Evolutionary conservation across 2,329 filamentous ascomycete species (phyloP).

Genomic region (Stylonectria norvegica): DNA sequence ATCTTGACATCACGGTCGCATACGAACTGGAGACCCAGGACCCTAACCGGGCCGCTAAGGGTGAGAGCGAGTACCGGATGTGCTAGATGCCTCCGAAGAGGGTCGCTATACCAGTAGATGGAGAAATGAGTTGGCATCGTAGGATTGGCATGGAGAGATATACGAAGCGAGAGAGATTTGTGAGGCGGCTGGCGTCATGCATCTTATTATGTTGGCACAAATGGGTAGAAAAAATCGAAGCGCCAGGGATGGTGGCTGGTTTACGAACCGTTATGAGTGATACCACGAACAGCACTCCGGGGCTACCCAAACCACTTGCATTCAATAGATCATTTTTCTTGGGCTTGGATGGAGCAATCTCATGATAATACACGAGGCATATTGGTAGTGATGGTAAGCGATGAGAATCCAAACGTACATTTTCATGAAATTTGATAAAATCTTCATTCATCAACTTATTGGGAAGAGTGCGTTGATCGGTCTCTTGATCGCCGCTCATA

Average conservation of each 20-base stretch:
- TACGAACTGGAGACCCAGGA: slow-evolving; percentile 81
- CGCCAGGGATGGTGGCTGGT: slow-evolving; percentile 22
- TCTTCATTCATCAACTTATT: slow-evolving; percentile 13
- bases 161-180: slow-evolving; percentile 13
- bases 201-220: neutral
- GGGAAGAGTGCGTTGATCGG: slow-evolving; percentile 7
- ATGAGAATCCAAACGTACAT: no score
- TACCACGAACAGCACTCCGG: slow-evolving; percentile 28
- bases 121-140: slow-evolving; percentile 2
- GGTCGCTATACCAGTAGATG: neutral
- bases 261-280: slow-evolving; percentile 28
- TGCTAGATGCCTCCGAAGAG: slow-evolving; percentile 42
- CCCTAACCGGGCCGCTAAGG: slow-evolving; percentile 62
- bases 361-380: no score
- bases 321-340: slow-evolving; percentile 28
- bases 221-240: slow-evolving; percentile 20
- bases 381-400: no score
- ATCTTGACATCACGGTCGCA: slow-evolving; percentile 84
- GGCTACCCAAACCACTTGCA: slow-evolving; percentile 24
- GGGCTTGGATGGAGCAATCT: slow-evolving; percentile 8
- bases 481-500: neutral
- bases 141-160: slow-evolving; percentile 14
- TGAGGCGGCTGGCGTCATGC: slow-evolving; percentile 25
- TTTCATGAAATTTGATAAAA: no score
- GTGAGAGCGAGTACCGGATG: slow-evolving; percentile 77